These are phyloP conservation scores for Paralagenidium karlingii DNA, from an alignment of 352 stramenopile species.

Conservation along the genomic window DNA sequence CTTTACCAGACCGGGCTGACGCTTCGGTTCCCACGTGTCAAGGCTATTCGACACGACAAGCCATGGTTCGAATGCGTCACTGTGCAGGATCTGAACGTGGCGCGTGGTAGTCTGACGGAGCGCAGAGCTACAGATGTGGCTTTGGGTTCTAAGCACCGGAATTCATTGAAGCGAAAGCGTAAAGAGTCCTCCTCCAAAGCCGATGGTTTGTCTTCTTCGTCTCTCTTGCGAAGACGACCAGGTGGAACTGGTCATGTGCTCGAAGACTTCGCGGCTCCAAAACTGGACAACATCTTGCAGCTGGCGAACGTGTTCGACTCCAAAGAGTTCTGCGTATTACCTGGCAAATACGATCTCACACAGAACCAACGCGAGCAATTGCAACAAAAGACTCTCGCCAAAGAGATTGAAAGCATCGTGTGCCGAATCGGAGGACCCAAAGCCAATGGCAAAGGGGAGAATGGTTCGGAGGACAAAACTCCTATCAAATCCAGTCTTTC, in stretches of 20 bases:
- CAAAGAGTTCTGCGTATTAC: constrained; percentile 68
- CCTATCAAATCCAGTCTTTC: constrained; percentile 8
- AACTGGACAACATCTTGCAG: constrained; percentile 36
- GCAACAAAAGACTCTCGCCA: no score
- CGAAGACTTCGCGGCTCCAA: constrained; percentile 40
- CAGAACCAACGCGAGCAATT: no score
- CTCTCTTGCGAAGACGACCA: no score
- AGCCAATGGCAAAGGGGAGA: constrained; percentile 12
- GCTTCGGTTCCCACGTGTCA: constrained; percentile 67
- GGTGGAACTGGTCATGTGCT: constrained; percentile 25
- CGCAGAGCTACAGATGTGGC: constrained; percentile 62
- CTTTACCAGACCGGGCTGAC: constrained; percentile 73
- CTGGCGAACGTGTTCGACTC: constrained; percentile 48
- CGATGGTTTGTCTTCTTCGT: no score
- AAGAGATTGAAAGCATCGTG: background rate
- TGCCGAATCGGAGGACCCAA: constrained; percentile 13
- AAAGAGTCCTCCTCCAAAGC: constrained; percentile 2
- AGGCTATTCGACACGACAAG: constrained; percentile 75
- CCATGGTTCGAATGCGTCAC: constrained; percentile 71
- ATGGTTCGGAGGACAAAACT: no score
- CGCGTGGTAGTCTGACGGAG: constrained; percentile 39
- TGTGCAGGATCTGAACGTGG: constrained; percentile 61
- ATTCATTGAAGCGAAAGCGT: background rate
- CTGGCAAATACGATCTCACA: constrained; percentile 42
- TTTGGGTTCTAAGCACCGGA: constrained; percentile 29